Conservation (phyloP, 2,329 filamentous ascomycete genomes). For the Microdochium paspali region DNA sequence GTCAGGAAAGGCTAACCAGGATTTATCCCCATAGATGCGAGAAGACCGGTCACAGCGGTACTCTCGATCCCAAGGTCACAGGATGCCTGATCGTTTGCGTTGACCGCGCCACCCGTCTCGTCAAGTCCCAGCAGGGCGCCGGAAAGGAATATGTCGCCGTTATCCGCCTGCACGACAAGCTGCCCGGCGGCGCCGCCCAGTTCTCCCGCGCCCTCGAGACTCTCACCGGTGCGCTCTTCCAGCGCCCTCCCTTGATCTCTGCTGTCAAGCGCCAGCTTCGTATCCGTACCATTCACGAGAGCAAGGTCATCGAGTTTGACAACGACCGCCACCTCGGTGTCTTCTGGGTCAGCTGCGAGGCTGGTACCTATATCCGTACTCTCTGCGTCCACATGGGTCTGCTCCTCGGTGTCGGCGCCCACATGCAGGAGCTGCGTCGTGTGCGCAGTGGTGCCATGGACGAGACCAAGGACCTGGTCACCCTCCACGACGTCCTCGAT, state of each 20-base stretch:
- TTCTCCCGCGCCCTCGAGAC: slow-evolving; percentile 92
- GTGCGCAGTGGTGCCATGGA: slow-evolving; percentile 93
- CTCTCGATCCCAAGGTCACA: slow-evolving; percentile 95
- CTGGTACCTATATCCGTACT: slow-evolving; percentile 96
- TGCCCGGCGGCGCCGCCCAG: slow-evolving; percentile 86
- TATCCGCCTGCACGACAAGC: slow-evolving; percentile 88
- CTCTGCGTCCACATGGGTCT: slow-evolving; percentile 88
- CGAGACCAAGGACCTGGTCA: slow-evolving; percentile 81
- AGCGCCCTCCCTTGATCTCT: slow-evolving; percentile 92
- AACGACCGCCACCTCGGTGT: slow-evolving; percentile 95
- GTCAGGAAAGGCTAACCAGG: neutral
- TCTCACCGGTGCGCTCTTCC: slow-evolving; percentile 92
- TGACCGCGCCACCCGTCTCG: slow-evolving; percentile 91
- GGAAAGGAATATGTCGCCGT: slow-evolving; percentile 99
- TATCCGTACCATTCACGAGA: slow-evolving; percentile 96
- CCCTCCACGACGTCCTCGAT: slow-evolving; percentile 89
- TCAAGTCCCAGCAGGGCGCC: slow-evolving; percentile 97
- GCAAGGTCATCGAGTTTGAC: slow-evolving; percentile 94
- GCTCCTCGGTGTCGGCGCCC: slow-evolving; percentile 71
- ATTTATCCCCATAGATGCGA: slow-evolving; percentile 52
- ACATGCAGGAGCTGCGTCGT: slow-evolving; percentile 97
- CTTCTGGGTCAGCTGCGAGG: slow-evolving; percentile 99
- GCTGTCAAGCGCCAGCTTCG: slow-evolving; percentile 98
- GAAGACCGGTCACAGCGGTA: slow-evolving; percentile 97
- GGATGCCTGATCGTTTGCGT: slow-evolving; percentile 77